These are phyloP conservation scores for Nemania sp. DNA, from an alignment of 2,329 filamentous ascomycete species.

Conservation along the genomic window DNA sequence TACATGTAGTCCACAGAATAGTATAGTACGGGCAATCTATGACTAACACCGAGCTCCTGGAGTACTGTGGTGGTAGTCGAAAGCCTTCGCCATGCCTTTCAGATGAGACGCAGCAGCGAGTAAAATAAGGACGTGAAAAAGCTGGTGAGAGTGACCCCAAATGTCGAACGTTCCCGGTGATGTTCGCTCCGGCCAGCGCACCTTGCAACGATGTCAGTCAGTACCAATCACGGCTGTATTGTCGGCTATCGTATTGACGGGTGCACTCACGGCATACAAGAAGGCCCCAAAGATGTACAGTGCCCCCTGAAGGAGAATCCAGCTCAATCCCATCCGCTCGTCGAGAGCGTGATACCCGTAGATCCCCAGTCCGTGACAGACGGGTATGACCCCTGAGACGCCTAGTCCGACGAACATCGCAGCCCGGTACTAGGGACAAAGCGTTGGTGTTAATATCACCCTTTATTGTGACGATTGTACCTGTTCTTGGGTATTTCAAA, in stretches of 20 bases:
- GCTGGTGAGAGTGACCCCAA: constrained; percentile 90
- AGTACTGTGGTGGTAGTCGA: constrained; percentile 77
- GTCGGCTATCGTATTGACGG: neutral
- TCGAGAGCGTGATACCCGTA: constrained; percentile 70
- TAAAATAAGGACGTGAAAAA: constrained; percentile 90
- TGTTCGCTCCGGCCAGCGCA: constrained; percentile 80
- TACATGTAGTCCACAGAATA: neutral
- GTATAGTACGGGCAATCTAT: neutral
- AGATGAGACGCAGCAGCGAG: constrained; percentile 81
- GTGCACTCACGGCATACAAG: constrained; percentile 73
- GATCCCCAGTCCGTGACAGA: constrained; percentile 72
- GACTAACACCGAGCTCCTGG: constrained; percentile 54
- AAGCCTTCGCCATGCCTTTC: constrained; percentile 78
- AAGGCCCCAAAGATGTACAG: constrained; percentile 85
- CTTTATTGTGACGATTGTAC: too few relatives aligned
- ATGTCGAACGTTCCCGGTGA: constrained; percentile 83
- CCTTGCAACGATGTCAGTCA: constrained; percentile 46
- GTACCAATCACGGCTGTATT: neutral
- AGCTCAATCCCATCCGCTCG: constrained; percentile 75
- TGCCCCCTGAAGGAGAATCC: constrained; percentile 77
- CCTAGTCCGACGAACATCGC: constrained; percentile 89
- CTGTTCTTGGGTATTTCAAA: too few relatives aligned
- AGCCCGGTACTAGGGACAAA: constrained; percentile 63
- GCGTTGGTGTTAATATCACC: too few relatives aligned
- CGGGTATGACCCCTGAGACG: constrained; percentile 78